A percentile compares a stretch with the other conserved stretches of the same genome.
These are phyloP conservation scores for Arabidopsis arenosa DNA, from an alignment of 345 rosid genomes.

Conservation along the genomic window DNA sequence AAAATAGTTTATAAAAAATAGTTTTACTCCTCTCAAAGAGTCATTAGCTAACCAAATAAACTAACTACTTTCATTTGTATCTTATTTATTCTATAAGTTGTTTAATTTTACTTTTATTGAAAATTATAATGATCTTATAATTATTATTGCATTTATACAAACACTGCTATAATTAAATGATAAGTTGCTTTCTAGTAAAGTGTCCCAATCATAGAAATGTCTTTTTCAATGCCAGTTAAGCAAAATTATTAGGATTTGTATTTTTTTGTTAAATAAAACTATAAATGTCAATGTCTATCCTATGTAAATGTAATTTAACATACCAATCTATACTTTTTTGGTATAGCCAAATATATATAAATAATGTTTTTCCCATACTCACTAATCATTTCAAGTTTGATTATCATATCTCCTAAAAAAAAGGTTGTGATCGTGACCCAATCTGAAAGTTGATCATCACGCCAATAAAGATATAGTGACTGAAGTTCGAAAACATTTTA, in stretches of 20 bases:
- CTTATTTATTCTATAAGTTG: too few species aligned
- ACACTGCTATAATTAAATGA: background rate
- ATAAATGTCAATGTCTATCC: constrained; percentile 1
- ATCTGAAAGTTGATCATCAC: constrained; percentile 41
- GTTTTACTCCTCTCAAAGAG: too few species aligned
- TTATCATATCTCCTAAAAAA: constrained; percentile 22
- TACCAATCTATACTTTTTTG: constrained; percentile 1
- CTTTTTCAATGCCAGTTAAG: constrained; percentile 29
- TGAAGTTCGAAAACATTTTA: background rate
- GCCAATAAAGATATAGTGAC: constrained; percentile 26
- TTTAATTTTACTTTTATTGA: background rate
- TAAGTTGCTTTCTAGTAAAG: constrained; percentile 34
- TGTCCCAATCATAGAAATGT: constrained; percentile 33
- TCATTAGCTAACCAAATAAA: too few species aligned
- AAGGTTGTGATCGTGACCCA: constrained; percentile 39
- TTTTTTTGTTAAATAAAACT: background rate
- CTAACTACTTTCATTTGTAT: too few species aligned
- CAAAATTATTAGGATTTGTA: constrained; percentile 9
- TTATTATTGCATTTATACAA: background rate
- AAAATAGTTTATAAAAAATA: too few species aligned
- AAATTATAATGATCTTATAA: background rate
- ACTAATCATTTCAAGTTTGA: constrained; percentile 36
- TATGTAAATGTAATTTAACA: constrained; percentile 15
- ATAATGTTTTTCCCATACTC: constrained; percentile 25
- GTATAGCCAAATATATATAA: background rate